These are phyloP conservation scores for Conidiobolus incongruus DNA, from an alignment of 371 early-diverging fungal species.

Conservation along the genomic window DNA sequence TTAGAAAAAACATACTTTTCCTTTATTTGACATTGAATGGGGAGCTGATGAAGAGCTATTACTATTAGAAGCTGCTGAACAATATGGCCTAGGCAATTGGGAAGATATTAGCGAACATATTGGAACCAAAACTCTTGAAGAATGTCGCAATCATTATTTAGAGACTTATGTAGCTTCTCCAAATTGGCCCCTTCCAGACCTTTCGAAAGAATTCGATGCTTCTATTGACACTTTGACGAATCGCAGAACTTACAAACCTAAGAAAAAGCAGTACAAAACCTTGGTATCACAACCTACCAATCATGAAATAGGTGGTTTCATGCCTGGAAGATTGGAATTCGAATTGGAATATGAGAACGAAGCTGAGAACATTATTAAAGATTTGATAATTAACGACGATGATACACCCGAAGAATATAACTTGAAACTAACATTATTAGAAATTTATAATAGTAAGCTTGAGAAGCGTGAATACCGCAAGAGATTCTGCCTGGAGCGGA, in stretches of 20 bases:
- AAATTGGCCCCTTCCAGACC: slow-evolving; percentile 47
- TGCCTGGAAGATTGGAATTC: slow-evolving; percentile 96
- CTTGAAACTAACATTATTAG: slow-evolving; percentile 74
- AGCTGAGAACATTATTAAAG: slow-evolving; percentile 81
- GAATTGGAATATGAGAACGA: slow-evolving; percentile 94
- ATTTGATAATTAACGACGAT: slow-evolving; percentile 73
- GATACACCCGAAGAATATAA: slow-evolving; percentile 72
- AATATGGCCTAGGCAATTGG: slow-evolving; percentile 96
- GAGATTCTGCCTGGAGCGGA: slow-evolving; percentile 66
- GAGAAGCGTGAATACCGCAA: slow-evolving; percentile 68
- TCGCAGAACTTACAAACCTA: not conserved
- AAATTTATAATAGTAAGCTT: slow-evolving; percentile 77
- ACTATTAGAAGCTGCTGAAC: slow-evolving; percentile 77
- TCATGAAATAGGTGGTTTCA: slow-evolving; percentile 92
- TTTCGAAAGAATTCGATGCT: not conserved
- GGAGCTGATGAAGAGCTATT: slow-evolving; percentile 92
- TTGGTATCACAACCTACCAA: slow-evolving; percentile 45
- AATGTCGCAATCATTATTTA: slow-evolving; percentile 82
- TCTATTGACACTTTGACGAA: not conserved
- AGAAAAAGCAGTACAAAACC: not conserved
- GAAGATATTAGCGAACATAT: slow-evolving; percentile 81
- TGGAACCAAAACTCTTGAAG: slow-evolving; percentile 68
- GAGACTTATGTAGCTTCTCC: slow-evolving; percentile 54
- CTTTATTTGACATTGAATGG: slow-evolving; percentile 77
- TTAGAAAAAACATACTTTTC: slow-evolving; percentile 63